Evolutionary conservation across 2,329 filamentous ascomycete species (phyloP), one percentile per base, ranked within the genome.

Genomic region (Cladobotryum protrusum): DNA sequence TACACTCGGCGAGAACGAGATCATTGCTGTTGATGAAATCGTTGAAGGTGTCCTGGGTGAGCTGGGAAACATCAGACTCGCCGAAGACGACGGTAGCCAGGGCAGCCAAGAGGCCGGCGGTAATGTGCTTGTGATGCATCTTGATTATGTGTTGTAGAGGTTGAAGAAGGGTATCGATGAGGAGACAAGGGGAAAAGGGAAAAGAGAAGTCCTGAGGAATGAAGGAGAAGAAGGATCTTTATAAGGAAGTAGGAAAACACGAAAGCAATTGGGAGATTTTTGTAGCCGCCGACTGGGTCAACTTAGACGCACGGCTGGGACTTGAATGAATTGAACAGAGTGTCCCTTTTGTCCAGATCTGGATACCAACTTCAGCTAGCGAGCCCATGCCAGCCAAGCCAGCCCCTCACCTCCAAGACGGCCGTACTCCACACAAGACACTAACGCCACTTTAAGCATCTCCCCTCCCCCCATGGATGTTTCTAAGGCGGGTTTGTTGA

Each of bases 1-100:
- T 77, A 92, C 88, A 99, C 76, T 99, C 91, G 62, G 90, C 90
- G 55, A 99, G 85, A 49, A 96, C 92, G 51, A 99, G 80, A 62
- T 89, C 84, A 70, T 97, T 87, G 61, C 83, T 73, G 69, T 86
- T 86, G 66, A 99, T 76, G 71, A 96, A 99, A 54, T 85, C 81
- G 60, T 87, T 79, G 70, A 99, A 99, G 58, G 81, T 89, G 66
- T 92, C 89, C 70, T 85, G 85, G 71, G 87, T 95, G 58, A 99
- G 78, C 60, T 89, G 82, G 63, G 82, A 72, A 57, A 99, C 93
- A 68, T 97, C 90, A 43, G 89, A 95, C 45, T 77, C 81, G 54
- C 83, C 78, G 56, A 80, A 76, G 61, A 81, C 84, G 57, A 77
- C 69, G 58, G 76, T 76, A 54, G 78, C 76, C 53, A 75, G 70